Evolutionary conservation across 192 early-diverging fungal genomes (phyloP), one percentile per base, ranked within the genome.

Genomic region (Coemansia sp.): DNA sequence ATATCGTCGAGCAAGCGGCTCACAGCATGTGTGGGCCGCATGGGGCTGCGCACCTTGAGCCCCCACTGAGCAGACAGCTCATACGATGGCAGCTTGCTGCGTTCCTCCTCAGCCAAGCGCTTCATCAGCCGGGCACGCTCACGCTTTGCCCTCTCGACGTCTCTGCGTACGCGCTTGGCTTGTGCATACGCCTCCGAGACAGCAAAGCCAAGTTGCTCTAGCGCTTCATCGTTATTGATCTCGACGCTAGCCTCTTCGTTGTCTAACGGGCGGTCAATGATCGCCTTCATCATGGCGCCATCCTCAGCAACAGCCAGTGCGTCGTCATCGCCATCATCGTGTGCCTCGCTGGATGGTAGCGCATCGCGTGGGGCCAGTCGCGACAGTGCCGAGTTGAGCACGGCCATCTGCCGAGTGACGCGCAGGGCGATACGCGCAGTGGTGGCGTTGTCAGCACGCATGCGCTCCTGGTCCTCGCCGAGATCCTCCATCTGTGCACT

Each of bases 401-500:
- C 80, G 34, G 33, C 59, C 39, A 75, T 51, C 63, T 83, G 80
- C 6, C 80, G 68, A 21, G 56, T 54, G 24, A 83, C 75, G 36
- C 76, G 71, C 27, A 66, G 46, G 7, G 76, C 62, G 6, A 74
- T 64, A 14, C 71, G 72, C 34, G 72, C 72, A 7, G 77, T 57
- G 7, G 75, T 77, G 42, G 65, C 66, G 69, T 68, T 70, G 44
- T 66, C 67, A 2, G 80, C 80, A 16, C 66, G 65, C 63, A 69
- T 74, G n/a, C 80, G 72, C 67, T 83, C 80, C 24, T 78, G 72
- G 13, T 68, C 39, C 29, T 74, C 80, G 59, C 69, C 67, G 6
- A 83, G 72, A 33, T 83, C 76, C 27, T 83, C 80, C 21, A 83
- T 70, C 66, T 83, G 80, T 11, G 44, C 72, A 4, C 63, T 61